phyloP scores from a whole-genome alignment of 805 yeast species.

The Nakazawaea sp. region DNA sequence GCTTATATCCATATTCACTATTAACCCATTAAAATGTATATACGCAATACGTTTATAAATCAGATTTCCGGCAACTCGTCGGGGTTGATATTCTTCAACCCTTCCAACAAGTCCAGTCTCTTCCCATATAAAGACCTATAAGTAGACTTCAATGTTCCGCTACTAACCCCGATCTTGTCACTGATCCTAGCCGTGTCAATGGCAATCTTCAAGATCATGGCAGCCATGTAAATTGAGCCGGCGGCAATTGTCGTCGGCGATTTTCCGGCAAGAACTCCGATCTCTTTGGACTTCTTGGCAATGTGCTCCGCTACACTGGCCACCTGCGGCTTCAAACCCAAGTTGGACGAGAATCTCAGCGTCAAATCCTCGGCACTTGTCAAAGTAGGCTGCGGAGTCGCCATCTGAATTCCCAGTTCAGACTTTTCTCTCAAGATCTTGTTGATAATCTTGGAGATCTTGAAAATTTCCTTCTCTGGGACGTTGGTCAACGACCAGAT shows the following conservation, averaged over 20 bases:
- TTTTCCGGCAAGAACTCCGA: slow-evolving; percentile 92
- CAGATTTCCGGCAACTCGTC: slow-evolving; percentile 10
- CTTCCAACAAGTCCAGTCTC: slow-evolving; percentile 15
- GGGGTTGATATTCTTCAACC: slow-evolving; percentile 6
- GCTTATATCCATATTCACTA: neutral
- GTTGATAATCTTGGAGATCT: slow-evolving; percentile 79
- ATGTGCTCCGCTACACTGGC: slow-evolving; percentile 91
- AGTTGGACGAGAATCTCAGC: slow-evolving; percentile 91
- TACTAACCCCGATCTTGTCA: slow-evolving; percentile 92
- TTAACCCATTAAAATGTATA: neutral
- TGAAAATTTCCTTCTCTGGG: slow-evolving; percentile 90
- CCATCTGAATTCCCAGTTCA: slow-evolving; percentile 35
- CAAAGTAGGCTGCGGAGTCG: slow-evolving; percentile 64
- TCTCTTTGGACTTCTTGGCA: slow-evolving; percentile 83
- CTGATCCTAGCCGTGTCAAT: slow-evolving; percentile 76
- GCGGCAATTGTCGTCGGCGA: slow-evolving; percentile 98
- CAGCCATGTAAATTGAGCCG: slow-evolving; percentile 91
- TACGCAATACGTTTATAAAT: neutral
- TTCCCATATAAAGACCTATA: slow-evolving; percentile 78
- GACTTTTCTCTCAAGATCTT: slow-evolving; percentile 48
- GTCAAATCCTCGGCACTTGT: slow-evolving; percentile 92
- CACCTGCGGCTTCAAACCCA: slow-evolving; percentile 79
- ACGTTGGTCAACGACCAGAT: slow-evolving; percentile 93
- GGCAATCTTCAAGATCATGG: slow-evolving; percentile 76
- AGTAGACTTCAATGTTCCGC: slow-evolving; percentile 92